A percentile compares a stretch with the other conserved stretches of the same genome.
These are phyloP conservation scores for Cladosporium sp. DNA, from an alignment of 2,329 filamentous ascomycete species.

Conservation along the genomic window DNA sequence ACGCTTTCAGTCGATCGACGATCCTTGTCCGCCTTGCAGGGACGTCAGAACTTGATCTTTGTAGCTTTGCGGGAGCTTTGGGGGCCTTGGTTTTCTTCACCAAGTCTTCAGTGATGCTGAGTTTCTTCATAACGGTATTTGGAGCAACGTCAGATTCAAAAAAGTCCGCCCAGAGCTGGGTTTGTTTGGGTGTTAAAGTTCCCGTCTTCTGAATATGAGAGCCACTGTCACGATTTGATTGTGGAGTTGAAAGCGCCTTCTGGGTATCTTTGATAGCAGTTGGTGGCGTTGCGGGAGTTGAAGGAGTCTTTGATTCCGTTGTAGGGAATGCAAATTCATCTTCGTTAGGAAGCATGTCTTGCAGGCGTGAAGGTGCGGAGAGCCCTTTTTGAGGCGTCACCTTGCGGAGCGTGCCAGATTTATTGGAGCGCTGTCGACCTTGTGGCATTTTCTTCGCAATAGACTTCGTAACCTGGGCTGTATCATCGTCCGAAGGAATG, in stretches of 20 bases:
- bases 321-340: slow-evolving; percentile 4
- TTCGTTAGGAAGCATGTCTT: slow-evolving; percentile 25
- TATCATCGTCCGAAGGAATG: slow-evolving; percentile 18
- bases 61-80: not conserved
- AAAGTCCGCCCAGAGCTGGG: slow-evolving; percentile 25
- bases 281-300: slow-evolving; percentile 21
- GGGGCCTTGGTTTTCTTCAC: not conserved
- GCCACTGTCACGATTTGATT: not conserved
- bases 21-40: slow-evolving; percentile 19
- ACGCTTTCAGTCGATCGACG: slow-evolving; percentile 31
- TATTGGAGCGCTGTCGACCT: slow-evolving; percentile 7
- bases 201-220: not conserved
- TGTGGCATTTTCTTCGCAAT: not conserved
- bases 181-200: slow-evolving; percentile 29
- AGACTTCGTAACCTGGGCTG: not conserved
- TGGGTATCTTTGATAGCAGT: slow-evolving; percentile 4
- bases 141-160: slow-evolving; percentile 4
- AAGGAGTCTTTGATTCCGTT: slow-evolving; percentile 16
- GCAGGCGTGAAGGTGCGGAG: slow-evolving; percentile 28
- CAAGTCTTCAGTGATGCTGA: slow-evolving; percentile 3
- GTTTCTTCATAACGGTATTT: slow-evolving; percentile 7
- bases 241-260: slow-evolving; percentile 11
- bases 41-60: slow-evolving; percentile 7
- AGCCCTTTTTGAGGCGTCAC: slow-evolving; percentile 21
- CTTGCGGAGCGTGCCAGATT: slow-evolving; percentile 17